These are phyloP conservation scores for Phytomonas sp. DNA, from an alignment of 208 protist genomes.

Conservation along the genomic window DNA sequence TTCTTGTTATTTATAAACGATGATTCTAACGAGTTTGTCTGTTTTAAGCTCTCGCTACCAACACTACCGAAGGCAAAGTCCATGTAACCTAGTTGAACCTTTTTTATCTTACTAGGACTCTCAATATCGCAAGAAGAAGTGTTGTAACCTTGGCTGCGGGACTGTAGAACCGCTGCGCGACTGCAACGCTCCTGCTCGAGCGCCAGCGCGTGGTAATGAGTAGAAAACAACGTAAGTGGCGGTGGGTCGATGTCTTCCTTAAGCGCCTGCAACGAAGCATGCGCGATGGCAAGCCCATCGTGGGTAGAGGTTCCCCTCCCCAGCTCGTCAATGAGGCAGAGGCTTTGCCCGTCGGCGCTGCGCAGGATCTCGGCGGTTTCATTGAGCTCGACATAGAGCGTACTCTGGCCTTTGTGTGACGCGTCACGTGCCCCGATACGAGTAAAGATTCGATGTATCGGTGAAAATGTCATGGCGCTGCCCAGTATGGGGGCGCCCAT, in stretches of 20 bases:
- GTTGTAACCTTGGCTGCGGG: not conserved
- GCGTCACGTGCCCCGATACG: conserved; percentile 95
- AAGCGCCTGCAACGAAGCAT: conserved; percentile 88
- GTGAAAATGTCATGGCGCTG: conserved; percentile 42
- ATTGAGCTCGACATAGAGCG: conserved; percentile 97
- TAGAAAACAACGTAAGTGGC: conserved; percentile 92
- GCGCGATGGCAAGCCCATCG: conserved; percentile 96
- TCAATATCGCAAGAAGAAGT: not conserved
- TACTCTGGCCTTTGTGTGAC: conserved; percentile 95
- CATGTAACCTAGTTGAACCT: conserved; percentile 83
- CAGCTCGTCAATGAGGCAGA: conserved; percentile 98
- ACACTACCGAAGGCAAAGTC: conserved; percentile 47
- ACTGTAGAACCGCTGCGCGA: not conserved
- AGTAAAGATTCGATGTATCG: conserved; percentile 96
- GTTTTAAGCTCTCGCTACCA: not conserved
- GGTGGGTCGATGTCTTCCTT: conserved; percentile 17
- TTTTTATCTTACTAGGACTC: not conserved
- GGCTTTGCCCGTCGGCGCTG: conserved; percentile 83
- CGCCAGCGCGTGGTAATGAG: conserved; percentile 97
- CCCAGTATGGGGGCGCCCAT: conserved; percentile 94
- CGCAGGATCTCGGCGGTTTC: conserved; percentile 85
- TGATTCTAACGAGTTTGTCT: not conserved
- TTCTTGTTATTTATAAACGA: not conserved
- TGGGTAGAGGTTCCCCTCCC: conserved; percentile 97
- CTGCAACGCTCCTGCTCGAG: conserved; percentile 48